Base-by-base conservation (phyloP, 179 eudicot species). In the Vitellaria paradoxa region DNA sequence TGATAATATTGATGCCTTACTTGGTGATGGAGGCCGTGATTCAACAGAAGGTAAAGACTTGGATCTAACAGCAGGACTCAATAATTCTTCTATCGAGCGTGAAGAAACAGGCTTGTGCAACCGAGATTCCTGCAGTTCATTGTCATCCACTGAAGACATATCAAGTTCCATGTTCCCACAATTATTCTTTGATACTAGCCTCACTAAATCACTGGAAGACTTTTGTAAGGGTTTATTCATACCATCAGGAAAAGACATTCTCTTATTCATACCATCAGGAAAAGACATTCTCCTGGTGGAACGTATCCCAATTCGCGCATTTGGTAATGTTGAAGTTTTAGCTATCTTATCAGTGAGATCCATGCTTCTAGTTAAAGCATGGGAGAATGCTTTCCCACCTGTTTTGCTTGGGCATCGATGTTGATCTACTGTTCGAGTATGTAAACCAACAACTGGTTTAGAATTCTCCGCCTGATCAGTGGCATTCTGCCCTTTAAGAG, bases 321-420 rank as follows among this genome's bases (percentile, higher is more conserved):
- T 46, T 21, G 88, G 75, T 17, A 73, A 64, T 60, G 65, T 74
- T 0, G 85, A 75, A 61, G 56, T 65, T 81, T 84, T 88, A 18
- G 81, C 77, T 14, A 65, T 68, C 77, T 79, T 88, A 78, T 83
- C 90, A 61, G 78, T 63, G 26, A 88, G 85, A 81, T 92, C 96
- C 80, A 85, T 70, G 61, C 89, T 88, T 85, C 84, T 90, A n/a
- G 78, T 79, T 66, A 82, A 68, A 21, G 77, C 30, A 78, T 52
- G 77, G 24, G 93, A 71, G 65, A 85, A 73, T 52, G 85, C 52
- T 81, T 82, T 91, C 70, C 90, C 96, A 82, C 86, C 85, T 53
- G 89, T 74, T 82, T 91, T 88, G 82, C 93, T 89, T 20, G 98
- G 98, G 97, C 97, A 92, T 62, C 93, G 81, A 77, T 93, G 98